Base-by-base conservation (phyloP, 75 land plant species). In the Picea sitchensis region DNA sequence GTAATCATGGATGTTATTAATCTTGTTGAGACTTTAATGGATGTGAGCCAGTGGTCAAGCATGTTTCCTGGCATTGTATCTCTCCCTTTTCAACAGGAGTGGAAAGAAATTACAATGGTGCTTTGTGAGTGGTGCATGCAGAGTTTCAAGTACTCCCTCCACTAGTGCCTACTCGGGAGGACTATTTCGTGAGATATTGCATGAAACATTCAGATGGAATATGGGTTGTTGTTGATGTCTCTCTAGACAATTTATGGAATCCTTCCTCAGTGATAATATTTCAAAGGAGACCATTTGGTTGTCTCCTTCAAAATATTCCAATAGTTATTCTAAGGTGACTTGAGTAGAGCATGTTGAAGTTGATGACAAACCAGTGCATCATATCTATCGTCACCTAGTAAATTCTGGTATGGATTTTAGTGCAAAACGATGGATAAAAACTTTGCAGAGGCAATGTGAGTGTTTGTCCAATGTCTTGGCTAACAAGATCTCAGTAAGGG, bases 191-290 rank as follows among this genome's bases (percentile, higher is more conserved):
- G 32, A 80, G 97, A 30, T 94, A 90, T 78, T 92, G 93, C 67
- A 94, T 88, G 77, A 92, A 88, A 61, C 89, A 87, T n/a, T 77
- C 68, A 4, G 94, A 94, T 38, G 92, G 92, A n/a, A 77, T 81
- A 18, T 94, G 96, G 96, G 96, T 87, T 8, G 87, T 94, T 44
- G 94, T 88, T n/a, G 96, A 94, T 79, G 92, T 94, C 65, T 94
- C 94, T 7, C 56, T 94, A 36, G 95, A 92, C 77, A 81, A 84
- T 58, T 34, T 90, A n/a, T 87, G 88, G 8, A 90, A 77, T 59
- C 21, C 77, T 38, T 72, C 79, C 0, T 79, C 91, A 0, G 44
- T 72, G 14, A 20, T 81, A 26, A 84, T 88, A 63, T 87, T 87
- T 67, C 77, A 91, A 47, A 80, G 91, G 77, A 79, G 88, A 67